phyloP scores from a whole-genome alignment of 2,329 filamentous ascomycete species.

The Amauroascus niger region DNA sequence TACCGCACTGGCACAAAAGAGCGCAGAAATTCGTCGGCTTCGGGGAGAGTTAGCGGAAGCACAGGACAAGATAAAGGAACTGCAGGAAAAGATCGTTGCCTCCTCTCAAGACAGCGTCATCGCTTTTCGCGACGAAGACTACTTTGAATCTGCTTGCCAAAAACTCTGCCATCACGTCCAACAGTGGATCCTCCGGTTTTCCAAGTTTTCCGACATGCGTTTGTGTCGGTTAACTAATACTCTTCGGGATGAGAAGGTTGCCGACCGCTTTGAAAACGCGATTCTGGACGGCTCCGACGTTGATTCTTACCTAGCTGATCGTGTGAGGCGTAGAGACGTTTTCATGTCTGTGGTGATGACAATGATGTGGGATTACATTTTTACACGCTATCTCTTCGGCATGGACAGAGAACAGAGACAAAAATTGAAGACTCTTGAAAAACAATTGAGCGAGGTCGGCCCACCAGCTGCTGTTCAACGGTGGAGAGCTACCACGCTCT shows the following conservation, averaged over 20 bases:
- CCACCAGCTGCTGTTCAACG: constrained; percentile 82
- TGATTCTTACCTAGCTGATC: constrained; percentile 75
- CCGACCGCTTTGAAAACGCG: constrained; percentile 87
- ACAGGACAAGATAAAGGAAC: constrained; percentile 48
- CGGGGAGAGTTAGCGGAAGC: constrained; percentile 68
- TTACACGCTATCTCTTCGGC: constrained; percentile 93
- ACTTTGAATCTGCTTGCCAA: constrained; percentile 89
- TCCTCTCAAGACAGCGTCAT: constrained; percentile 64
- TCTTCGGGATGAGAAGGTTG: constrained; percentile 83
- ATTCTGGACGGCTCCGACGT: constrained; percentile 91
- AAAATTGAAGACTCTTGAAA: constrained; percentile 93
- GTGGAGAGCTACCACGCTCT: constrained; percentile 93
- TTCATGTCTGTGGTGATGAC: constrained; percentile 99
- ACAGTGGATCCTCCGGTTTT: constrained; percentile 96
- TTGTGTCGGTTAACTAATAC: constrained; percentile 74
- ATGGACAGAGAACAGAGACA: constrained; percentile 97
- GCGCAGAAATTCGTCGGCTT: constrained; percentile 70
- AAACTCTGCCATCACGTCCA: constrained; percentile 92
- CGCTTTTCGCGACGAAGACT: constrained; percentile 74
- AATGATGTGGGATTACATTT: constrained; percentile 98
- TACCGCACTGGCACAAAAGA: constrained; percentile 64
- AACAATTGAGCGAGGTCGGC: constrained; percentile 78
- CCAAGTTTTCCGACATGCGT: constrained; percentile 90
- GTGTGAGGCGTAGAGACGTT: constrained; percentile 78
- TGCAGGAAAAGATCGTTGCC: constrained; percentile 51